Evolutionary conservation across 352 stramenopile species (phyloP), one percentile per base, ranked within the genome.

Genomic region (Phytophthora pini): DNA sequence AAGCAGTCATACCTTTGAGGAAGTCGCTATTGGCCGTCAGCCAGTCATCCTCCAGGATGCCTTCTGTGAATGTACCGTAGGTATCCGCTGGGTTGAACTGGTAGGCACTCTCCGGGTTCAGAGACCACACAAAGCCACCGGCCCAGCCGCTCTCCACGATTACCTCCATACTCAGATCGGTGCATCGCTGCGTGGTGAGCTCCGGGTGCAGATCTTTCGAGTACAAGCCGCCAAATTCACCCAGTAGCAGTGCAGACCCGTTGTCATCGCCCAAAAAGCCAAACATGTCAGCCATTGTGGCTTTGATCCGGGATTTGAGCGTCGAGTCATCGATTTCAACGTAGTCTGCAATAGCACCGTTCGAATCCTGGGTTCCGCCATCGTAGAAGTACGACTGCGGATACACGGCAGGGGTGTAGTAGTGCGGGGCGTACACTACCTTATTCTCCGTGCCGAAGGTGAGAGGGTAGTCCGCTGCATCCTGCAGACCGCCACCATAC

Each of bases 381-480:
- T 77, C 63, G 46, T 79, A 90, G 20, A 92, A 85, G 43, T 92
- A 92, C 17, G 55, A 15, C 51, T 89, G 73, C 0, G 81, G 81
- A 24, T 82, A 89, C 56, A 89, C 80, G 1, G 79, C 77, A 2
- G 84, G 79, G 4, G 79, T 89, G 69, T 88, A 87, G 58, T 89
- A 93, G 65, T 93, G 85, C 27, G 85, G 85, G 2, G 83, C 85
- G 48, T 87, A 93, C 5, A 93, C 85, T n/a, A 93, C 67, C 52
- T 93, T 93, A 59, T 89, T 67, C 6, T 70, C 41, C 8, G 77
- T 64, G 8, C 54, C 65, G 56, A 92, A 84, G 12, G 78, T 76
- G 10, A 90, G 45, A 1, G 77, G 70, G 22, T 77, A 67, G n/a
- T 75, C 66, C 11, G 69, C 64, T 17, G 71, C 77, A 3, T 70